Evolutionary conservation across 139 green algal species (phyloP), one percentile per base, ranked within the genome.

Genomic region (Eudorina sp.): DNA sequence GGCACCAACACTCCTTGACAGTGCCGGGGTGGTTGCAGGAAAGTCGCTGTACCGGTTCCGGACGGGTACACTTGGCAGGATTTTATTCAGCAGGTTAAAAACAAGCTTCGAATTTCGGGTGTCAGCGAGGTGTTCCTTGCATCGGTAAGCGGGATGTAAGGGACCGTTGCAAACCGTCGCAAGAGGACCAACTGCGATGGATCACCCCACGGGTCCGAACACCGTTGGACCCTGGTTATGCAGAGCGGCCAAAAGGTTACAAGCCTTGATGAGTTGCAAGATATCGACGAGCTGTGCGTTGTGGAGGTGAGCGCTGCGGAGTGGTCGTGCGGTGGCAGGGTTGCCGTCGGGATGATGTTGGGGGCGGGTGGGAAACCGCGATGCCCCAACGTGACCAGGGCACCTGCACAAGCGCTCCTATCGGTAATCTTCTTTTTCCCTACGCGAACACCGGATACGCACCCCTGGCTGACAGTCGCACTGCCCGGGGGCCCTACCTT

Each of bases 271-370:
- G 94, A 97, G 73, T 89, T 98, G 73, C 96, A 98, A 76, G 96
- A 98, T 83, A 98, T 98, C 51, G 96, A 98, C 66, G 96, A 98
- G 89, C 90, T 98, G 29, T 94, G 95, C 68, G 95, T 98, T 0
- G 90, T 95, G 4, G 96, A 98, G 93, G 95, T 90, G 38, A 70
- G 64, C 58, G 43, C n/a, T n/a, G n/a, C n/a, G n/a, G n/a, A n/a
- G n/a, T n/a, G n/a, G n/a, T n/a, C n/a, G n/a, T n/a, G n/a, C n/a
- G n/a, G n/a, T n/a, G n/a, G n/a, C n/a, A n/a, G n/a, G n/a, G n/a
- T n/a, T n/a, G n/a, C n/a, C n/a, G n/a, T n/a, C n/a, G n/a, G n/a
- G n/a, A n/a, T n/a, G n/a, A n/a, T n/a, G n/a, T n/a, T n/a, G n/a
- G n/a, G n/a, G n/a, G n/a, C n/a, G n/a, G n/a, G n/a, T n/a, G n/a